These are phyloP conservation scores for Senna tora DNA, from an alignment of 306 rosid species.

Conservation along the genomic window DNA sequence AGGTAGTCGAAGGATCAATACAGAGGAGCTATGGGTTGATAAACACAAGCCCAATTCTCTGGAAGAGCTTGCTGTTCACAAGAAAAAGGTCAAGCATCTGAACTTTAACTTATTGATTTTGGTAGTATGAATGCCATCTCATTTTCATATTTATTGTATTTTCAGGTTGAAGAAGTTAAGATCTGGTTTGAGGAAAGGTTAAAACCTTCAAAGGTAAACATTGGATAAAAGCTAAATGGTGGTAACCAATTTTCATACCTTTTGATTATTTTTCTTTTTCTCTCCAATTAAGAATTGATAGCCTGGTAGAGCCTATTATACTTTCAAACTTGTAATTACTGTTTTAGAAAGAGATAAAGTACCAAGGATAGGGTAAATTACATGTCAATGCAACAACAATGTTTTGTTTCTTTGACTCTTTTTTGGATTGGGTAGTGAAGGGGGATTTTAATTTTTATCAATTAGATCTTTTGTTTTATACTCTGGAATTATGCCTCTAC, in stretches of 20 bases:
- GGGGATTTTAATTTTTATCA: constrained; percentile 19
- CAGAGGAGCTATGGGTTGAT: constrained; percentile 76
- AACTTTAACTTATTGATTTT: constrained; percentile 30
- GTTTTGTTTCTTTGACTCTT: constrained; percentile 7
- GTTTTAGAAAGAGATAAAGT: constrained; percentile 14
- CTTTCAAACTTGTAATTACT: constrained; percentile 10
- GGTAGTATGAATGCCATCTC: constrained; percentile 21
- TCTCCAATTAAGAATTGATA: background rate
- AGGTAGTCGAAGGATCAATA: constrained; percentile 53
- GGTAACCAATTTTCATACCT: background rate
- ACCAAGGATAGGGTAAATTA: constrained; percentile 18
- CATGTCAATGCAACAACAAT: constrained; percentile 19
- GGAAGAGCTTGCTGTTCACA: constrained; percentile 89
- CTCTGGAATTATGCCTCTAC: background rate
- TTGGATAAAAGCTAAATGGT: constrained; percentile 7
- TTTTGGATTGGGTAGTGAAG: background rate
- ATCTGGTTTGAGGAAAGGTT: constrained; percentile 83
- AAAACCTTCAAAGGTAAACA: constrained; percentile 66
- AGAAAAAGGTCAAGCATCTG: constrained; percentile 67
- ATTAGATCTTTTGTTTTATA: background rate
- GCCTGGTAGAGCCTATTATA: constrained; percentile 20
- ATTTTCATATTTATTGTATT: constrained; percentile 28
- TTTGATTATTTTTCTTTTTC: constrained; percentile 8
- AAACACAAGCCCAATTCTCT: constrained; percentile 74
- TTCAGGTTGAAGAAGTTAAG: constrained; percentile 83